phyloP scores from a whole-genome alignment of 2,329 filamentous ascomycete species.

The Aspergillus viridinutans region DNA sequence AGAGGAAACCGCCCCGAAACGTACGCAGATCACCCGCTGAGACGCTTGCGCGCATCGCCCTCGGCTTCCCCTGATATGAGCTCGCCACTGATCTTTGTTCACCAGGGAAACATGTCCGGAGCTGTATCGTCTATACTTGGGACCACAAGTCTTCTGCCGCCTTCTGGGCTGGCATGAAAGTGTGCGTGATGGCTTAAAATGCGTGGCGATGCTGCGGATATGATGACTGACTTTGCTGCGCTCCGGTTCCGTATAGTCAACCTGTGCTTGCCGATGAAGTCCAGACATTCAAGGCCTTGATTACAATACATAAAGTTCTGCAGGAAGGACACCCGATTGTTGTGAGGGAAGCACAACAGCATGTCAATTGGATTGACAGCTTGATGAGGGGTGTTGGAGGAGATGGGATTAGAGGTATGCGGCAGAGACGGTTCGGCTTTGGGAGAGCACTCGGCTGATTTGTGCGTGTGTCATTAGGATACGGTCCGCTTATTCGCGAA shows the following conservation, averaged over 20 bases:
- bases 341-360: constrained; percentile 80
- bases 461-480: constrained; percentile 48
- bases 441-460: not conserved
- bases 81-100: constrained; percentile 5
- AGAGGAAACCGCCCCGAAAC: constrained; percentile 66
- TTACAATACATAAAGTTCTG: constrained; percentile 94
- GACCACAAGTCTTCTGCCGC: constrained; percentile 93
- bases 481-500: constrained; percentile 88
- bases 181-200: constrained; percentile 57
- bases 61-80: not conserved
- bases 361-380: constrained; percentile 88
- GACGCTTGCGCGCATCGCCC: constrained; percentile 2
- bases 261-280: constrained; percentile 98
- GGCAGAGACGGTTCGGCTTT: not conserved
- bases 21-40: constrained; percentile 36
- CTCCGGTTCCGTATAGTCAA: constrained; percentile 55
- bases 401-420: constrained; percentile 72
- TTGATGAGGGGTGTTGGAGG: constrained; percentile 77
- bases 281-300: constrained; percentile 97
- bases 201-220: not conserved
- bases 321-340: constrained; percentile 92
- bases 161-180: constrained; percentile 98
- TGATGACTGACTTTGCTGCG: constrained; percentile 1
- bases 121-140: constrained; percentile 98
- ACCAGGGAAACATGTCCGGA: constrained; percentile 86